Conservation (phyloP, 2,329 filamentous ascomycete species). For the Colletotrichum sp. region DNA sequence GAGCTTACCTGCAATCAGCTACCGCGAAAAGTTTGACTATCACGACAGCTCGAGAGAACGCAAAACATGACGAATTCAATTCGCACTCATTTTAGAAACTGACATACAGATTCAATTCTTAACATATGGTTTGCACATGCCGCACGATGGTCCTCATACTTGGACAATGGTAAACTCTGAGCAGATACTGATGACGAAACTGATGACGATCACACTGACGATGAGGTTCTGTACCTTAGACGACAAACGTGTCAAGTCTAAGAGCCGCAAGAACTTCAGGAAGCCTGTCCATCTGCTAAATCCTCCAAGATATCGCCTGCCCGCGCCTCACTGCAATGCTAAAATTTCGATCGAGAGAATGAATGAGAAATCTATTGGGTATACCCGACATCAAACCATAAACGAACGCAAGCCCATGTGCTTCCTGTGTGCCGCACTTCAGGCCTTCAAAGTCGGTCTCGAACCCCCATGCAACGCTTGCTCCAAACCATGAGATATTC, state of each 20-base stretch:
- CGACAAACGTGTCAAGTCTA: not conserved
- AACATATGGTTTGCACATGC: not conserved
- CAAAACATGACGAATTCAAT: not conserved
- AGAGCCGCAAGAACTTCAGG: not conserved
- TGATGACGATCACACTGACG: not conserved
- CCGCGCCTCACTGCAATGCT: not conserved
- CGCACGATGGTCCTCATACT: not conserved
- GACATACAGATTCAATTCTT: not conserved
- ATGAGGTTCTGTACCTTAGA: not conserved
- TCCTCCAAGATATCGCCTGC: not conserved
- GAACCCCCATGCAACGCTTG: not conserved
- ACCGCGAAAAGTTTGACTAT: not conserved
- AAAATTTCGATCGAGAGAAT: not conserved
- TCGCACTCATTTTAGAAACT: not conserved
- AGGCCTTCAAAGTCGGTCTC: not conserved
- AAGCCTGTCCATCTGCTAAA: not conserved
- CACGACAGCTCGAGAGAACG: not conserved
- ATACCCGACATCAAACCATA: not conserved
- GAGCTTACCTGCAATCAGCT: not conserved
- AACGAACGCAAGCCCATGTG: not conserved
- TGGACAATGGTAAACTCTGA: not conserved
- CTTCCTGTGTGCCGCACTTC: not conserved
- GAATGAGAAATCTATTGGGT: not conserved
- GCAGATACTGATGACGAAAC: not conserved
- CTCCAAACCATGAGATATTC: not conserved